These are phyloP conservation scores for Violaceomyces palustris DNA, from an alignment of 1,284 basidiomycete genomes.

Conservation along the genomic window DNA sequence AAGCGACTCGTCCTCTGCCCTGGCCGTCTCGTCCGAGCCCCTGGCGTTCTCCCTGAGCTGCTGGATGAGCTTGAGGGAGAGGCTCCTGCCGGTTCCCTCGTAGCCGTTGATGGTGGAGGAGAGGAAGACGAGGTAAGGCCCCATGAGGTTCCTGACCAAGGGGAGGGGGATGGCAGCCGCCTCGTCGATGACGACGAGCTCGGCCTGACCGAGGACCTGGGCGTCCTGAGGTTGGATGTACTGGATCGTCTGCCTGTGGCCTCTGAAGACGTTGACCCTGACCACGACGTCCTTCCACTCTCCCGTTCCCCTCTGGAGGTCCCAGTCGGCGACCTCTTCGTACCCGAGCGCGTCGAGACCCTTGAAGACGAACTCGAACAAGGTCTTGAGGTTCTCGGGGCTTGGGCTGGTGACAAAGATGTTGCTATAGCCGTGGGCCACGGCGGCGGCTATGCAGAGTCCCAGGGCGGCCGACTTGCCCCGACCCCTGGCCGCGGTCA, in stretches of 20 bases:
- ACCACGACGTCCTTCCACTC: slow-evolving; percentile 96
- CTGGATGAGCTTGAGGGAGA: slow-evolving; percentile 95
- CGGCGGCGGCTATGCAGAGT: slow-evolving; percentile 83
- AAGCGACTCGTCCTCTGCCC: slow-evolving; percentile 57
- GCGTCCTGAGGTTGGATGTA: slow-evolving; percentile 98
- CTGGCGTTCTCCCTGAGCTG: slow-evolving; percentile 77
- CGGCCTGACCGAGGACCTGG: slow-evolving; percentile 94
- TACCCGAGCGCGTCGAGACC: slow-evolving; percentile 91
- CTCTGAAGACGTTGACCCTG: slow-evolving; percentile 84
- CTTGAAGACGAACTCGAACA: slow-evolving; percentile 99
- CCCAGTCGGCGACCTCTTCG: slow-evolving; percentile 96
- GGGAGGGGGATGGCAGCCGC: slow-evolving; percentile 96
- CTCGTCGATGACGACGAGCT: slow-evolving; percentile 96
- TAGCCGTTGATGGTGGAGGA: slow-evolving; percentile 98
- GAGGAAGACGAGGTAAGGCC: slow-evolving; percentile 96
- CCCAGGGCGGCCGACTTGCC: slow-evolving; percentile 96
- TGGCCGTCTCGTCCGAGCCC: slow-evolving; percentile 43
- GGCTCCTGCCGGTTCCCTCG: slow-evolving; percentile 94
- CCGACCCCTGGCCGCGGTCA: slow-evolving; percentile 89
- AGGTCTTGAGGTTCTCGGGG: slow-evolving; percentile 92
- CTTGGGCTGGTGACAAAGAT: slow-evolving; percentile 97
- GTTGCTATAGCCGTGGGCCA: slow-evolving; percentile 93
- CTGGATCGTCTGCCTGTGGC: slow-evolving; percentile 37
- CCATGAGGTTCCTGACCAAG: slow-evolving; percentile 87
- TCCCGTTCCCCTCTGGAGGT: slow-evolving; percentile 90